Evolutionary conservation across 2,329 filamentous ascomycete genomes (phyloP).

Genomic region (Aphanoascus verrucosus): DNA sequence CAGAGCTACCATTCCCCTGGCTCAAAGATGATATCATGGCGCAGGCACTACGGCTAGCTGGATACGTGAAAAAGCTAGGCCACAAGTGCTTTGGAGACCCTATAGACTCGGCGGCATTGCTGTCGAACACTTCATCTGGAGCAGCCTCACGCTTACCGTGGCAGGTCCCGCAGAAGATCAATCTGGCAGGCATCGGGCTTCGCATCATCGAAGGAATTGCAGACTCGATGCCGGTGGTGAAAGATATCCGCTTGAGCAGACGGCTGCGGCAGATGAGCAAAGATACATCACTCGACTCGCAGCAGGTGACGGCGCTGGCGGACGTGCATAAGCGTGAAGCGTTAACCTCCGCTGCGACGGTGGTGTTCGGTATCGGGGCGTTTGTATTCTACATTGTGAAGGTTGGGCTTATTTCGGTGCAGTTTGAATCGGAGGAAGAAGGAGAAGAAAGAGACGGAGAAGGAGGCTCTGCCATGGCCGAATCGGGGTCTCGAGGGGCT

Average conservation of each 20-base stretch:
- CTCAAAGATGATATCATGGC: slow-evolving; percentile 46
- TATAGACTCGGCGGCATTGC: slow-evolving; percentile 8
- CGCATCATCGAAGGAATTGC: slow-evolving; percentile 28
- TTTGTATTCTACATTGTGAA: slow-evolving; percentile 31
- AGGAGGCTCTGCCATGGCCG: slow-evolving; percentile 3
- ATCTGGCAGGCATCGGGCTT: slow-evolving; percentile 24
- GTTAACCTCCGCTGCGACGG: slow-evolving; percentile 28
- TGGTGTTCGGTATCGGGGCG: slow-evolving; percentile 26
- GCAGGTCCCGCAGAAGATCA: slow-evolving; percentile 27
- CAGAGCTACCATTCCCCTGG: slow-evolving; percentile 53
- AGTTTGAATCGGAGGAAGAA: slow-evolving; percentile 2
- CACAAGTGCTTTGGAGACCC: slow-evolving; percentile 29
- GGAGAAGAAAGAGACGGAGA: slow-evolving; percentile 2
- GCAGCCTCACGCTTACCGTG: slow-evolving; percentile 26
- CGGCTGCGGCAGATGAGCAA: slow-evolving; percentile 28
- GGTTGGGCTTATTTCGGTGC: slow-evolving; percentile 19
- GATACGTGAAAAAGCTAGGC: slow-evolving; percentile 36
- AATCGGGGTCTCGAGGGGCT: not conserved
- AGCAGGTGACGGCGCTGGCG: slow-evolving; percentile 21
- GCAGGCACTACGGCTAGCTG: slow-evolving; percentile 38
- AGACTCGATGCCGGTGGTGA: slow-evolving; percentile 30
- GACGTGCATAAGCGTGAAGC: slow-evolving; percentile 26
- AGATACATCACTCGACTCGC: slow-evolving; percentile 21
- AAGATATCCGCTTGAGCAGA: slow-evolving; percentile 29
- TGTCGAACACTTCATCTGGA: not conserved